Evolutionary conservation across 2,329 filamentous ascomycete species (phyloP).

Genomic region (Didymosphaeria variabile): DNA sequence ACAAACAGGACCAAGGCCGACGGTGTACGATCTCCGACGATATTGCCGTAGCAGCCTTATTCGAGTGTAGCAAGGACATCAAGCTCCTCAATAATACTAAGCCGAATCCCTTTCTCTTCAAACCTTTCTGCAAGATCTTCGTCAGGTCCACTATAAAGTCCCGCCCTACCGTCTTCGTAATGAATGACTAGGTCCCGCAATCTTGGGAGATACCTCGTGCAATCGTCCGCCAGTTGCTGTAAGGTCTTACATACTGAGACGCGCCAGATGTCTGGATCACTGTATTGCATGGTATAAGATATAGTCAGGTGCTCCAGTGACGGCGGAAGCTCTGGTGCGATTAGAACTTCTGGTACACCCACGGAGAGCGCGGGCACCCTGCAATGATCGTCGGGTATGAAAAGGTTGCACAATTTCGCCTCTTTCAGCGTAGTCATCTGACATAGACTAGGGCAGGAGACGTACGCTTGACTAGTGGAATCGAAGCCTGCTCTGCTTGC

Average conservation of each 20-base stretch:
- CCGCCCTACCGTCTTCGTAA: background rate
- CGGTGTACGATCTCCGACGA: too few relatives aligned
- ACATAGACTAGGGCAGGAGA: conserved; percentile 1
- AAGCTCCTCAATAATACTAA: background rate
- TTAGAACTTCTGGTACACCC: background rate
- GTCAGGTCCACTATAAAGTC: background rate
- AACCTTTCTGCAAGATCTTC: background rate
- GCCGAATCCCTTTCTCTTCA: background rate
- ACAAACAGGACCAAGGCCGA: too few relatives aligned
- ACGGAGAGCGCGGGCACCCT: background rate
- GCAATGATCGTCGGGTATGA: conserved; percentile 4
- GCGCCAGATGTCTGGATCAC: background rate
- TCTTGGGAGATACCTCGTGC: conserved; percentile 5
- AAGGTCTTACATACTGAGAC: background rate
- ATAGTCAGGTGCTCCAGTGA: conserved; percentile 14
- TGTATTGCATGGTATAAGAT: background rate
- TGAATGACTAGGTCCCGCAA: conserved; percentile 7
- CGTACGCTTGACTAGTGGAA: background rate
- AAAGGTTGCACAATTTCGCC: conserved; percentile 10
- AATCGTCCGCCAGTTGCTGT: conserved; percentile 4
- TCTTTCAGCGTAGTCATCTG: conserved; percentile 9
- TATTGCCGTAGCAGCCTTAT: background rate
- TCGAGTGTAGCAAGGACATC: background rate
- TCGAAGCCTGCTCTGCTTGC: background rate
- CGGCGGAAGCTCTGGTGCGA: conserved; percentile 8